Percentiles rank a stretch among this genome's conserved stretches.
Evolutionary conservation across 2,329 filamentous ascomycete species (phyloP).

Genomic region (Cercospora citrullina): DNA sequence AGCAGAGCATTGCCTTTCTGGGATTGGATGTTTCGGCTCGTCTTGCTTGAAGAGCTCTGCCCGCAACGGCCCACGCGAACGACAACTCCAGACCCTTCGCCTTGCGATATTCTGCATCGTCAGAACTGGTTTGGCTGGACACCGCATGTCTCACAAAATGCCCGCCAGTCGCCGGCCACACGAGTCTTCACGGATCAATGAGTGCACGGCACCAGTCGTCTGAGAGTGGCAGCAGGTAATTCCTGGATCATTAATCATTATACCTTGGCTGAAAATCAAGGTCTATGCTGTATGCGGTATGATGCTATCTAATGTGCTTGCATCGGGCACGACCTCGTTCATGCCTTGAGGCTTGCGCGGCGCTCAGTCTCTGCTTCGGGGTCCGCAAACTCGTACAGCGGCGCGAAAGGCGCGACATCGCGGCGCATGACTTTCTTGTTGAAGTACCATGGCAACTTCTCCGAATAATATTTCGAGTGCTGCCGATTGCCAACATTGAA

Average conservation of each 20-base stretch:
- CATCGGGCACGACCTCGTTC: background rate
- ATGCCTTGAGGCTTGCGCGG: conserved; percentile 6
- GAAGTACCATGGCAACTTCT: conserved; percentile 32
- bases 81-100: background rate
- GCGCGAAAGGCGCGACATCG: conserved; percentile 27
- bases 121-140: background rate
- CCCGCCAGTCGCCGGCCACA: background rate
- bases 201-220: background rate
- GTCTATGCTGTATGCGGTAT: background rate
- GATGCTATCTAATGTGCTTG: background rate
- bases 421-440: conserved; percentile 27
- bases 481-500: conserved; percentile 32
- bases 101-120: background rate
- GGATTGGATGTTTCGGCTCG: background rate
- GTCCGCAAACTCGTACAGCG: conserved; percentile 24
- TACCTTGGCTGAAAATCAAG: background rate
- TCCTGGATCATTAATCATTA: background rate
- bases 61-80: background rate
- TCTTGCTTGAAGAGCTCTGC: background rate
- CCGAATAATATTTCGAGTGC: conserved; percentile 31
- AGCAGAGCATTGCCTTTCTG: background rate
- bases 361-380: conserved; percentile 14
- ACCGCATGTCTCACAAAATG: background rate
- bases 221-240: background rate
- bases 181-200: background rate